Evolutionary conservation across 805 yeast species (phyloP), one percentile per base, ranked within the genome.

Genomic region (Yamadazyma sp.): DNA sequence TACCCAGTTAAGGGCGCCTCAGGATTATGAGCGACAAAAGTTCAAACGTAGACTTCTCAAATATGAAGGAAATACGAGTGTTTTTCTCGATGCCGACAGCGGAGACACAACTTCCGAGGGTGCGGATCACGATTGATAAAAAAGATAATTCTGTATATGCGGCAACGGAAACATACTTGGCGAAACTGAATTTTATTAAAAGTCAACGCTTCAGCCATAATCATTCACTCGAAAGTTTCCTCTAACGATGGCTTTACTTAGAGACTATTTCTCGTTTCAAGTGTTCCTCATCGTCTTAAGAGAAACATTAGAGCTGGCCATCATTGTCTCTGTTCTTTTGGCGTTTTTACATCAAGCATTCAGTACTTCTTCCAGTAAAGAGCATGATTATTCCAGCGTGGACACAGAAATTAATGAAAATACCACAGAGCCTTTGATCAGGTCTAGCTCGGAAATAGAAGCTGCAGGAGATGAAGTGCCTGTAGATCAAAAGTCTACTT

Each of bases 301-400:
- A 50, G 93, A 84, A 53, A 80, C 90, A 0, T 54, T 84, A 36
- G 93, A 84, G 59, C 79, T 80, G 54, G 83, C 85, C n/a, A 76
- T 84, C 41, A 84, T 84, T 43, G 75, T 84, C 3, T 81, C 90
- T 1, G 88, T 84, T 18, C 62, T 84, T 13, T 62, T 84, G n/a
- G 78, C 88, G 1, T 82, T 84, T 53, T 68, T 84, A 30, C 78
- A 76, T 47, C 88, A 83, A 50, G 78, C 77, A 18, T 66, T 58
- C 32, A 21, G 21, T n/a, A 7, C 35, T 32, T 7, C 29, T 10
- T 5, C n/a, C 6, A 14, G 23, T 9, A 20, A 38, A 24, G 28
- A 16, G 11, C 16, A 16, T 2, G 20, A 20, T 19, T 27, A 27
- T 14, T 30, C 23, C 3, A 27, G 4, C 20, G 31, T 21, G 6